Base-by-base conservation (phyloP, 768 basidiomycete genomes). In the Lentinula lateritia region DNA sequence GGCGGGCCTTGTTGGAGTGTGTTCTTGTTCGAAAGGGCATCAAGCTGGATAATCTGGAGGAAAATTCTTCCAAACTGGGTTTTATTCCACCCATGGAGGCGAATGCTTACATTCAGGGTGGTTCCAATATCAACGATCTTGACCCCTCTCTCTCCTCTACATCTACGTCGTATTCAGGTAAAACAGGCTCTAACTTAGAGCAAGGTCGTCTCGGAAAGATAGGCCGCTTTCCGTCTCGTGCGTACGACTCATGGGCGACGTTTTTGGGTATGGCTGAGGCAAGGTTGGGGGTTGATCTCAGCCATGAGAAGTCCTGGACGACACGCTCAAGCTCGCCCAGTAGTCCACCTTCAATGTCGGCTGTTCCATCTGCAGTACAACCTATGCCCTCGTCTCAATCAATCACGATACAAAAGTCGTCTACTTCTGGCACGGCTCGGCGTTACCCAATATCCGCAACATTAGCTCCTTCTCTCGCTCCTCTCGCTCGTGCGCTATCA, bases 1-100 rank as follows among this genome's bases (percentile, higher is more conserved):
- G 87, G 81, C 80, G 90, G 10, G 89, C 89, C 0, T 74, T 90
- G 35, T 72, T 91, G 0, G 81, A 41, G 28, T 23, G 45, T 6
- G 13, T 52, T 32, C 6, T 62, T 13, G 28, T 20, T 12, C n/a
- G 41, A 2, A 28, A 34, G 4, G 34, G 32, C n/a, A 28, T 18
- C 16, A 9, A 20, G 10, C 46, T 35, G 10, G 39, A 42, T 20
- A 16, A 41, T 38, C 0, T 38, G 48, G 16, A 10, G 20, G 39
- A 18, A 6, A 38, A n/a, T 38, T 8, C 8, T 8, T 5, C 6
- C 23, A 6, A 15, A 15, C 39, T 41, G 4, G n/a, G 32, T 8
- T 57, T 52, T 23, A 58, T 62, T 18, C 55, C 43, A 6, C 77
- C 18, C 71, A 70, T 55, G 48, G 62, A 58, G 43, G 38, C 58